These are phyloP conservation scores for Raphanus sativus DNA, from an alignment of 345 rosid genomes.

Conservation along the genomic window DNA sequence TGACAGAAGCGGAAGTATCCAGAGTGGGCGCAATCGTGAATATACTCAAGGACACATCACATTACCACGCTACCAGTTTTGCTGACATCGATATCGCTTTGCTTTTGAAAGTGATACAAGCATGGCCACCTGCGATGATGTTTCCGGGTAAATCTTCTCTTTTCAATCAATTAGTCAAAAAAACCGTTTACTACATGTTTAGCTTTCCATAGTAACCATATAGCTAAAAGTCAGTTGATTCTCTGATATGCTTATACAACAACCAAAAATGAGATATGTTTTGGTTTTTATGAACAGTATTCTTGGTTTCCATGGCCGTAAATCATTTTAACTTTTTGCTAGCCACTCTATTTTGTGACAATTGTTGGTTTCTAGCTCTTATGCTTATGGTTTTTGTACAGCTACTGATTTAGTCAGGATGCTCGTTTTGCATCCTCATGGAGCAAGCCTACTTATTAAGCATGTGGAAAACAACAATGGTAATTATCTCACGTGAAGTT, in stretches of 20 bases:
- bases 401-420: slow-evolving; percentile 85
- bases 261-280: too few species aligned
- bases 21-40: slow-evolving; percentile 63
- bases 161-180: slow-evolving; percentile 9
- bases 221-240: slow-evolving; percentile 2
- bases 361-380: slow-evolving; percentile 4
- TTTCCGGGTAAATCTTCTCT: slow-evolving; percentile 72
- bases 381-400: slow-evolving; percentile 42
- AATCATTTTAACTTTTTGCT: slow-evolving; percentile 8
- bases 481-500: slow-evolving; percentile 29
- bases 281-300: too few species aligned
- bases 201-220: neutral
- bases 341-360: neutral
- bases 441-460: slow-evolving; percentile 64
- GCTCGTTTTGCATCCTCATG: slow-evolving; percentile 87
- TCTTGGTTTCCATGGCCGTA: neutral
- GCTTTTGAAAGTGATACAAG: slow-evolving; percentile 65
- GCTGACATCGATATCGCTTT: slow-evolving; percentile 68
- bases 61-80: slow-evolving; percentile 77
- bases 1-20: slow-evolving; percentile 66
- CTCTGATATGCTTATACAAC: too few species aligned
- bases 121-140: slow-evolving; percentile 83
- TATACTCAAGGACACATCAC: slow-evolving; percentile 89
- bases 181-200: neutral
- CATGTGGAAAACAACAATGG: slow-evolving; percentile 62